A percentile compares a stretch with the other conserved stretches of the same genome.
These are phyloP conservation scores for Esteya vermicola DNA, from an alignment of 2,329 filamentous ascomycete species.

Conservation along the genomic window DNA sequence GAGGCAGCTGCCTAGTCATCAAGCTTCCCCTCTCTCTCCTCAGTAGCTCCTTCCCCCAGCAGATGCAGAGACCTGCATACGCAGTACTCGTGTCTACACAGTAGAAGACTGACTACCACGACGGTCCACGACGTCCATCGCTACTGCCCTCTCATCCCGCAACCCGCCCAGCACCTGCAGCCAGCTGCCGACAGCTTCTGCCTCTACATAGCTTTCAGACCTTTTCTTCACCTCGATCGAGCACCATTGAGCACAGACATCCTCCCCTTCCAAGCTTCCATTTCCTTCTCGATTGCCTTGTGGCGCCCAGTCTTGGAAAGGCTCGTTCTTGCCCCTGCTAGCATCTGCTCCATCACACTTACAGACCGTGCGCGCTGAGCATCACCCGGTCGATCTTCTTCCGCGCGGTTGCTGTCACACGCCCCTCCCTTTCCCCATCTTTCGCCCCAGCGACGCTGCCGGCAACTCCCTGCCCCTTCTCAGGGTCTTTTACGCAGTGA, in stretches of 20 bases:
- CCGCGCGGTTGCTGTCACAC: neutral
- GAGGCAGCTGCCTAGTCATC: neutral
- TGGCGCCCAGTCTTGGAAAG: neutral
- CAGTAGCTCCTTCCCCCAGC: neutral
- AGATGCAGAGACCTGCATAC: too few relatives aligned
- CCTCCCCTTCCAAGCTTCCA: too few relatives aligned
- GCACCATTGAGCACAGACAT: too few relatives aligned
- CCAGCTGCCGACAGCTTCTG: neutral
- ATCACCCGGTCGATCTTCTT: neutral
- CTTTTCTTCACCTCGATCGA: too few relatives aligned
- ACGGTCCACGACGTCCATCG: too few relatives aligned
- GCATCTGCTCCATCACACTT: neutral
- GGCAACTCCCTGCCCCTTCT: too few relatives aligned
- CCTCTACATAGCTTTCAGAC: neutral
- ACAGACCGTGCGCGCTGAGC: too few relatives aligned
- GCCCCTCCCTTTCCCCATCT: neutral
- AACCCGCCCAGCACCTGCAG: neutral
- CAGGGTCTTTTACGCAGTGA: too few relatives aligned
- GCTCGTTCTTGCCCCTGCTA: neutral
- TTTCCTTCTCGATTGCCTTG: neutral
- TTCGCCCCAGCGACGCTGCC: neutral
- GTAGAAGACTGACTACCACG: too few relatives aligned
- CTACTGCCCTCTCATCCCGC: neutral
- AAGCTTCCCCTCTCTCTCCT: too few relatives aligned
- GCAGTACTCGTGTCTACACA: too few relatives aligned